A percentile compares a stretch with the other conserved stretches of the same genome.
phyloP scores from a whole-genome alignment of 768 basidiomycete species.

The Boletus vermiculosoides region DNA sequence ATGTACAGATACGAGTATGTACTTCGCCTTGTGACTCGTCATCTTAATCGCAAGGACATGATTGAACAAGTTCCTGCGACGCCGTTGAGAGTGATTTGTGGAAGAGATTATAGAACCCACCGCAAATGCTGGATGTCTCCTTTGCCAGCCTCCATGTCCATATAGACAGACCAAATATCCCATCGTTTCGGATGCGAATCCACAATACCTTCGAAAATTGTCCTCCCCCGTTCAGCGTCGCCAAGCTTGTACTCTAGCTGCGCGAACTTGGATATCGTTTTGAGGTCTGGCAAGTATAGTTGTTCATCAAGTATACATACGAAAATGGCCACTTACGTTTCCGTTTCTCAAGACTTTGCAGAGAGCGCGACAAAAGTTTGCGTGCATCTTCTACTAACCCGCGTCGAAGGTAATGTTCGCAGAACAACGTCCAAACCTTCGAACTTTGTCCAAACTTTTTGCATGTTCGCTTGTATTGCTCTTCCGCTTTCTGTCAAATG shows the following conservation, averaged over 20 bases:
- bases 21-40: slow-evolving; percentile 96
- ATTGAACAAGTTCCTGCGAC: slow-evolving; percentile 77
- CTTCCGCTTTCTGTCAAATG: slow-evolving; percentile 76
- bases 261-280: slow-evolving; percentile 94
- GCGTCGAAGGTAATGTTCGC: slow-evolving; percentile 74
- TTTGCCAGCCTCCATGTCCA: slow-evolving; percentile 91
- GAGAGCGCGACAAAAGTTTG: slow-evolving; percentile 77
- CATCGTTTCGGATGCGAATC: slow-evolving; percentile 94
- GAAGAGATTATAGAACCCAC: slow-evolving; percentile 37
- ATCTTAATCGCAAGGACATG: slow-evolving; percentile 82
- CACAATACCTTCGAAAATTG: slow-evolving; percentile 93
- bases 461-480: slow-evolving; percentile 80
- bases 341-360: slow-evolving; percentile 89
- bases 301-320: slow-evolving; percentile 1
- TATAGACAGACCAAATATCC: slow-evolving; percentile 95
- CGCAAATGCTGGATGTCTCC: slow-evolving; percentile 75
- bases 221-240: slow-evolving; percentile 92
- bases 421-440: slow-evolving; percentile 90
- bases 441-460: slow-evolving; percentile 95
- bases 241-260: slow-evolving; percentile 93
- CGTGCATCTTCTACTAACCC: slow-evolving; percentile 79
- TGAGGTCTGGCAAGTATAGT: slow-evolving; percentile 63
- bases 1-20: slow-evolving; percentile 31
- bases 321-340: slow-evolving; percentile 65
- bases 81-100: background rate